Evolutionary conservation across 306 rosid species (phyloP).

Genomic region (Begonia loranthoides): DNA sequence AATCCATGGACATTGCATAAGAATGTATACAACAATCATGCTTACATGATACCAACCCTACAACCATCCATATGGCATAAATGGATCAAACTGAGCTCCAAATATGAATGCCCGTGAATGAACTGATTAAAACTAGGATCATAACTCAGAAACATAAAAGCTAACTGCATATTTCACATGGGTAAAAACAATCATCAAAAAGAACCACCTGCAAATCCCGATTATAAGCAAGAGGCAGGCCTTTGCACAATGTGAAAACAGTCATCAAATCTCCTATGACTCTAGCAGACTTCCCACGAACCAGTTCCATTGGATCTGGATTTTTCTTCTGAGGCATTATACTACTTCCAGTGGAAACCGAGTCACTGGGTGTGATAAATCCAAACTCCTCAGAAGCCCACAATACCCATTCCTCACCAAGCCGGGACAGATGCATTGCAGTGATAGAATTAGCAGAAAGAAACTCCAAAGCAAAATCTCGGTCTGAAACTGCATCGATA

Average conservation of each 20-base stretch:
- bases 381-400: conserved; percentile 99
- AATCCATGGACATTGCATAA: background rate
- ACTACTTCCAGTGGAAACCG: conserved; percentile 95
- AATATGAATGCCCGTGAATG: background rate
- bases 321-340: conserved; percentile 99
- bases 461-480: conserved; percentile 82
- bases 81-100: background rate
- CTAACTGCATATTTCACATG: too few relatives aligned
- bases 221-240: conserved; percentile 94
- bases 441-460: conserved; percentile 79
- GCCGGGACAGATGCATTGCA: conserved; percentile 92
- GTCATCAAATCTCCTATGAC: conserved; percentile 83
- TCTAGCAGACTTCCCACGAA: conserved; percentile 94
- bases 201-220: conserved; percentile 84
- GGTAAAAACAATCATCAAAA: background rate
- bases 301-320: conserved; percentile 99
- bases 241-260: conserved; percentile 86
- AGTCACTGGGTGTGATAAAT: conserved; percentile 77
- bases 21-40: background rate
- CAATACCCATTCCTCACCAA: conserved; percentile 97
- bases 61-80: too few relatives aligned
- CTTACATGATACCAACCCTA: too few relatives aligned
- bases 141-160: too few relatives aligned
- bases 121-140: background rate
- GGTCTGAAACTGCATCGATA: conserved; percentile 95